Evolutionary conservation across 345 rosid genomes (phyloP), one percentile per base, ranked within the genome.

Genomic region (Capsella bursapastoris): DNA sequence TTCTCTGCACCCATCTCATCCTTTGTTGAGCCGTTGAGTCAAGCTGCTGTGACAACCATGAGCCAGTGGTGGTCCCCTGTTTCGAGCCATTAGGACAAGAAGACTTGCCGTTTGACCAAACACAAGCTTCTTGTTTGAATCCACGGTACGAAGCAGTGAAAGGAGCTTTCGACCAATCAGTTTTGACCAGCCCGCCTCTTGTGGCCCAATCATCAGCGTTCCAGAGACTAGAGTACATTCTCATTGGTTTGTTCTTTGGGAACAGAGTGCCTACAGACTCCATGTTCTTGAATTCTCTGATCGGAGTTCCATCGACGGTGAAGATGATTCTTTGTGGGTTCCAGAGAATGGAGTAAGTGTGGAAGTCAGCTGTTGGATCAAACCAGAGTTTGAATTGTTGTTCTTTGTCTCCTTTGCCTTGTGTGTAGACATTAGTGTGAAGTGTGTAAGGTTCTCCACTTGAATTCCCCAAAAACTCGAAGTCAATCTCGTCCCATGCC

Each of bases 371-470:
- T 4, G 88, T 82, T 0, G 90, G 88, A 6, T 87, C 88, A 61
- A 85, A 87, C 90, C 90, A 87, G 64, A 87, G 86, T 67, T 80
- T 77, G 75, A 88, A 88, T 13, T 88, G 92, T 63, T 88, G 90
- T 68, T 88, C 90, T 68, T 84, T 72, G 81, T 84, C 82, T 16
- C 92, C 90, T 73, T 84, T 84, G 29, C 90, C 92, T 70, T 83
- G 82, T 29, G 80, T 76, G 64, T 78, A 84, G 25, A 86, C 82
- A 72, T 88, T 88, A 25, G 90, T 88, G 69, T 88, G 92, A 12
- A 88, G 79, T 55, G 85, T 83, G 82, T 84, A 88, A 28, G 90
- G 92, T 40, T 88, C 88, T 18, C 92, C 92, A 61, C 88, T 86
- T 59, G 72, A 55, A 49, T 88, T 88, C 10, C 92, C 92, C 13